Base-by-base conservation (phyloP, 148 eudicot genomes). In the Simmondsia chinensis region DNA sequence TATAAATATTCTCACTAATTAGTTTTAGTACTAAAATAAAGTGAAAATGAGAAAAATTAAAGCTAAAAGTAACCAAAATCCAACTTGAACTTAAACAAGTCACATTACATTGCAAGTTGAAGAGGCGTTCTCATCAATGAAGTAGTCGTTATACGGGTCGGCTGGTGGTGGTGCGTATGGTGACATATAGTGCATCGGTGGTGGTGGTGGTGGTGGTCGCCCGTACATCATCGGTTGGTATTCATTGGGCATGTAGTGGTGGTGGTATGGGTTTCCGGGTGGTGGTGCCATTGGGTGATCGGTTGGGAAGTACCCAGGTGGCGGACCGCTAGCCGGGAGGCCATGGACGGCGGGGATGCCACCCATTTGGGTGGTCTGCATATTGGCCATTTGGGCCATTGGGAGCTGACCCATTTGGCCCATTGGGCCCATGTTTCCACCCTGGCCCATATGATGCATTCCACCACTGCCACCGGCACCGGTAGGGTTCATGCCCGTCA, bases 181-280 rank as follows among this genome's bases (percentile, higher is more conserved):
- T 0, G 73, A 76, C 89, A 77, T 76, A 64, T 83, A 88, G 44
- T 74, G 80, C 59, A 80, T 77, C 0, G 75, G 77, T 1, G 87
- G 80, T 1, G n/a, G n/a, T n/a, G n/a, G n/a, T n/a, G n/a, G n/a
- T n/a, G 87, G 91, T 0, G 91, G 94, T 26, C 83, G 63, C 4
- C 87, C 87, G 8, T 88, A 88, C 87, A 88, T 89, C 97, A 89
- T 80, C 12, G 89, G 94, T 17, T 85, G 95, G 49, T 80, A 85
- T 77, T 78, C 65, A 22, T 86, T 83, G 2, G 82, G 75, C 55
- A 83, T 1, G 44, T 77, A 82, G 30, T 82, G 93, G 36, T 87
- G 96, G 13, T 68, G 69, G 42, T 83, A 75, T 0, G 86, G 94
- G 69, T 80, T 87, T 0, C 76, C 88, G 0, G 40, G 40, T 8